These are phyloP conservation scores for Rhodotorula kratochvilovae DNA, from an alignment of 768 basidiomycete genomes.

Conservation along the genomic window DNA sequence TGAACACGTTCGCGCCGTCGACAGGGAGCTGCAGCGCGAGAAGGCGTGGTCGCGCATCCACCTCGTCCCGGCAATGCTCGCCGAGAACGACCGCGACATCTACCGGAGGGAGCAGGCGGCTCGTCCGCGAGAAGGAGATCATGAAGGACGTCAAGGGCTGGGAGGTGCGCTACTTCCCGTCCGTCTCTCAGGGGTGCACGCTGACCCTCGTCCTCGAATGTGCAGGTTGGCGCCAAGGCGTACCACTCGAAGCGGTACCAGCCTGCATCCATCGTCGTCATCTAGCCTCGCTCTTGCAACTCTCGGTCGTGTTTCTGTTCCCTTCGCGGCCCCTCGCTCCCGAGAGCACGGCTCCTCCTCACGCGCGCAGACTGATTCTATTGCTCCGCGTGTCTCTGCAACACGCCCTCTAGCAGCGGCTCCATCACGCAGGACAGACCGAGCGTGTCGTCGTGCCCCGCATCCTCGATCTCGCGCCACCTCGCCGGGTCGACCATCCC, in stretches of 20 bases:
- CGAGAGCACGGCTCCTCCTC: not conserved
- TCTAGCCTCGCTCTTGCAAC: conserved; percentile 47
- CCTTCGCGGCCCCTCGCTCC: not conserved
- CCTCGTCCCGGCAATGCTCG: conserved; percentile 82
- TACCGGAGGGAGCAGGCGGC: conserved; percentile 77
- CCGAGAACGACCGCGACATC: conserved; percentile 86
- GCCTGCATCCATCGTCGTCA: conserved; percentile 58
- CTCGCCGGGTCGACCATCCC: conserved; percentile 3
- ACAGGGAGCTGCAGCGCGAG: conserved; percentile 87
- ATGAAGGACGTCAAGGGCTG: conserved; percentile 92
- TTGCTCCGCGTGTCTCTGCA: not conserved
- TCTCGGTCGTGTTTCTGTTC: not conserved
- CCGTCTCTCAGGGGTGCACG: not conserved
- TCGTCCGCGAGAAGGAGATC: conserved; percentile 75
- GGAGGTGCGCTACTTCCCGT: conserved; percentile 63
- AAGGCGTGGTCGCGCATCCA: conserved; percentile 93
- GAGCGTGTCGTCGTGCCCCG: conserved; percentile 30
- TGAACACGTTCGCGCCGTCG: not conserved
- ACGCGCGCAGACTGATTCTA: not conserved
- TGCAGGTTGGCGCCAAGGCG: conserved; percentile 74
- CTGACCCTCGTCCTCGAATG: not conserved
- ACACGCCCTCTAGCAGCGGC: not conserved
- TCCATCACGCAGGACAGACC: conserved; percentile 10
- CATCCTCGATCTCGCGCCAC: conserved; percentile 6
- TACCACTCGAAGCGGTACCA: conserved; percentile 76